These are phyloP conservation scores for Blastobotrys buckinghamii DNA, from an alignment of 1,139 yeast species.

Conservation along the genomic window DNA sequence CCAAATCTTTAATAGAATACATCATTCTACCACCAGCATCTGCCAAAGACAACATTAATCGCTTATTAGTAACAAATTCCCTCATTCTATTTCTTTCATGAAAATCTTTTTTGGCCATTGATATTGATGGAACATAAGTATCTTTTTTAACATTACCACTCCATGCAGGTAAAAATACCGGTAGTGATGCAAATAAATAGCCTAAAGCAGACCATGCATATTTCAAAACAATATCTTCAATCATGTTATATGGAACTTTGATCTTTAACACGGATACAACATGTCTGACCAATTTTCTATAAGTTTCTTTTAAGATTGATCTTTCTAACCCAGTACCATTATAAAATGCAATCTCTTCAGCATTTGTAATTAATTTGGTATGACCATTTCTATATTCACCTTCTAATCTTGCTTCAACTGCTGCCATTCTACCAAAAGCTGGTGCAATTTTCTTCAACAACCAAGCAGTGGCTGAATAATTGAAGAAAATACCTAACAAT, in stretches of 20 bases:
- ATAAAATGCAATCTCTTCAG: conserved; percentile 92
- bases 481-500: conserved; percentile 70
- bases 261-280: conserved; percentile 39
- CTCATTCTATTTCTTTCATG: conserved; percentile 50
- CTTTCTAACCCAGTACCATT: conserved; percentile 86
- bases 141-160: conserved; percentile 21
- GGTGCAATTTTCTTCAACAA: conserved; percentile 72
- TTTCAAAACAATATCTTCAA: conserved; percentile 84
- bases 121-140: conserved; percentile 17
- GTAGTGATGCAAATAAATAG: conserved; percentile 81
- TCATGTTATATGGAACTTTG: conserved; percentile 56
- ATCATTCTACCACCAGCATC: conserved; percentile 96
- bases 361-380: conserved; percentile 75
- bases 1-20: conserved; percentile 92
- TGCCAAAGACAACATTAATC: conserved; percentile 84
- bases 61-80: conserved; percentile 83
- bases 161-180: conserved; percentile 53
- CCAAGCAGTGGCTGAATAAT: conserved; percentile 76
- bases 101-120: conserved; percentile 23
- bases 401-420: conserved; percentile 66
- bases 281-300: conserved; percentile 51
- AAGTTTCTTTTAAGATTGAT: conserved; percentile 55
- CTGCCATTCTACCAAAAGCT: conserved; percentile 73
- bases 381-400: conserved; percentile 89
- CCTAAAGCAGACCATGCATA: conserved; percentile 96